phyloP scores from a whole-genome alignment of 371 early-diverging fungal genomes.

The Mucor ambiguus region DNA sequence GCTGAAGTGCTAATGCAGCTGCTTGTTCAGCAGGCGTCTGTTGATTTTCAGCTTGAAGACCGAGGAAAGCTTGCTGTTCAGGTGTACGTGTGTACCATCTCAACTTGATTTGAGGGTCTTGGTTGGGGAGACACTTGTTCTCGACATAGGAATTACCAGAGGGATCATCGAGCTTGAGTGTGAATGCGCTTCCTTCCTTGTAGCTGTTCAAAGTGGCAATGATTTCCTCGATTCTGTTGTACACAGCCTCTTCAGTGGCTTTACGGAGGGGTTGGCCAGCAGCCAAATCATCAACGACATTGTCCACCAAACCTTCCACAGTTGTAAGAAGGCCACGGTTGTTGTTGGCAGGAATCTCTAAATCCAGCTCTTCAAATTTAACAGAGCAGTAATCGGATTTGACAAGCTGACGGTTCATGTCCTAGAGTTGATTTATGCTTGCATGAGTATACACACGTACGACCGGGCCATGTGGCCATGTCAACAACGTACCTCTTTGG shows the following conservation, averaged over 20 bases:
- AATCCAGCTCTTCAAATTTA: conserved; percentile 80
- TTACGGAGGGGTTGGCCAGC: conserved; percentile 81
- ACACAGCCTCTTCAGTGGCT: conserved; percentile 61
- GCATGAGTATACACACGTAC: background rate
- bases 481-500: conserved; percentile 48
- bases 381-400: conserved; percentile 85
- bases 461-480: no score
- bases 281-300: conserved; percentile 81
- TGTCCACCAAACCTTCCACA: conserved; percentile 83
- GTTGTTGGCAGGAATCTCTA: conserved; percentile 86
- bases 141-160: conserved; percentile 94
- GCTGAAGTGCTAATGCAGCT: conserved; percentile 32
- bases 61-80: conserved; percentile 81
- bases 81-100: conserved; percentile 71
- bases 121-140: conserved; percentile 65
- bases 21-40: conserved; percentile 39
- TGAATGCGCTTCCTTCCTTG: conserved; percentile 65
- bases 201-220: conserved; percentile 67
- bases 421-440: conserved; percentile 38
- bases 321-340: conserved; percentile 85
- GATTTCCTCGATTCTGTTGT: conserved; percentile 76
- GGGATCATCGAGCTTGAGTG: conserved; percentile 85
- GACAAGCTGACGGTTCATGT: conserved; percentile 91
- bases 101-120: conserved; percentile 78
- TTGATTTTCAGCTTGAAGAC: conserved; percentile 65